Base-by-base conservation (phyloP, 352 stramenopile genomes). In the Peronosclerospora sorghi region DNA sequence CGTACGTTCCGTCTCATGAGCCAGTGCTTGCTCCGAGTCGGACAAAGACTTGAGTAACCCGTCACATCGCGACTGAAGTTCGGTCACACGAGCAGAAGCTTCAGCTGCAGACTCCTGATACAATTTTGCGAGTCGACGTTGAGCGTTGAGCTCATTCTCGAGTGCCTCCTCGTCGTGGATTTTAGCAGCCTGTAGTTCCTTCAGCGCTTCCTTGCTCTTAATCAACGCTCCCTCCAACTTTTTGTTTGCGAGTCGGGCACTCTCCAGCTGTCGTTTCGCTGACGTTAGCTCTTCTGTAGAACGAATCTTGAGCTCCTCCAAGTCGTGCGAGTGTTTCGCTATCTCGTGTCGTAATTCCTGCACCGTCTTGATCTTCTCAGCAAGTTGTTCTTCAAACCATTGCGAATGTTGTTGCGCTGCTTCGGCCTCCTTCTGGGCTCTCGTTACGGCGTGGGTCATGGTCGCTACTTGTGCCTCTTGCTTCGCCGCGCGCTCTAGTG, bases 151-250 rank as follows among this genome's bases (percentile, higher is more conserved):
- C n/a, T n/a, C n/a, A n/a, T n/a, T n/a, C n/a, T n/a, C n/a, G n/a
- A n/a, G n/a, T n/a, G n/a, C n/a, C n/a, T n/a, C n/a, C n/a, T n/a
- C n/a, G n/a, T n/a, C n/a, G 32, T 83, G 67, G 17, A 78, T 38
- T 39, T 82, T 80, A 9, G 62, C 46, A 0, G 69, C 68, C 20
- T 83, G 68, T 10, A 78, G 54, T 37, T 86, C 72, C 51, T 85
- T 83, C 5, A 89, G 41, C 13, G 64, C 59, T 41, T 87, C 77
- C 34, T 83, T 81, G 37, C 57, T 66, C 37, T 81, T 66, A 20
- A 86, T 65, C 8, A 89, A 47, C 15, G 59, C 52, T 20, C 45
- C 69, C n/a, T 86, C 76, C 28, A 84, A 63, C 42, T 86, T 86
- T 57, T 84, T 79, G 43, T 59, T 68, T 2, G 66, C 53, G n/a